phyloP scores from a whole-genome alignment of 176 grass and related monocot species.

The Pontederia paniculata region DNA sequence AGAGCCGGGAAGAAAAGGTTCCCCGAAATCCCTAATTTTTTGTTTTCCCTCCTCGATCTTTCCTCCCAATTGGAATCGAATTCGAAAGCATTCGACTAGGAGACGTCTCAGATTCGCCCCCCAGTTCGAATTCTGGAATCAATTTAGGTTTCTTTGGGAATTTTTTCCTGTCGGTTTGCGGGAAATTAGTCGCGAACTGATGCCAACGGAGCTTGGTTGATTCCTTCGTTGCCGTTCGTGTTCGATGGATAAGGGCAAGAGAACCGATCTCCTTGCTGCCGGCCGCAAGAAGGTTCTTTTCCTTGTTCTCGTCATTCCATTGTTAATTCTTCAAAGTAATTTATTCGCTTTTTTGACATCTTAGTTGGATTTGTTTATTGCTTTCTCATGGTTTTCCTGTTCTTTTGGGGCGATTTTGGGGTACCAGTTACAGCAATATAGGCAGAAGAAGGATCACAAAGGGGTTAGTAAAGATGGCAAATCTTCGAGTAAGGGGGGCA shows the following conservation, averaged over 20 bases:
- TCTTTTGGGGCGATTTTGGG: slow-evolving; percentile 8
- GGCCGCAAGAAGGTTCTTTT: slow-evolving; percentile 69
- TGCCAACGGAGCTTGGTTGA: background rate
- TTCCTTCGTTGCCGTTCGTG: background rate
- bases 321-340: background rate
- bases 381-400: slow-evolving; percentile 4
- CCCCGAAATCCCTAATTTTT: too few relatives aligned
- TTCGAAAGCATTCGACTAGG: too few relatives aligned
- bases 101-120: too few relatives aligned
- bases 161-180: too few relatives aligned
- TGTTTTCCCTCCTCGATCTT: too few relatives aligned
- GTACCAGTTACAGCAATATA: slow-evolving; percentile 75
- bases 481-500: slow-evolving; percentile 35
- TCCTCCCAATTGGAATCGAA: too few relatives aligned
- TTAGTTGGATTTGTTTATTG: background rate
- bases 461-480: slow-evolving; percentile 24
- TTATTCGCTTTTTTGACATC: background rate
- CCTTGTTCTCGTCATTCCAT: background rate
- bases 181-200: background rate
- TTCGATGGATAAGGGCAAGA: slow-evolving; percentile 43
- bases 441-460: slow-evolving; percentile 87
- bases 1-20: too few relatives aligned
- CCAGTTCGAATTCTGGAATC: too few relatives aligned
- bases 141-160: too few relatives aligned
- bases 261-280: slow-evolving; percentile 71